Conservation (phyloP, 371 early-diverging fungal genomes). For the Thermomucor indicae-seudaticae region DNA sequence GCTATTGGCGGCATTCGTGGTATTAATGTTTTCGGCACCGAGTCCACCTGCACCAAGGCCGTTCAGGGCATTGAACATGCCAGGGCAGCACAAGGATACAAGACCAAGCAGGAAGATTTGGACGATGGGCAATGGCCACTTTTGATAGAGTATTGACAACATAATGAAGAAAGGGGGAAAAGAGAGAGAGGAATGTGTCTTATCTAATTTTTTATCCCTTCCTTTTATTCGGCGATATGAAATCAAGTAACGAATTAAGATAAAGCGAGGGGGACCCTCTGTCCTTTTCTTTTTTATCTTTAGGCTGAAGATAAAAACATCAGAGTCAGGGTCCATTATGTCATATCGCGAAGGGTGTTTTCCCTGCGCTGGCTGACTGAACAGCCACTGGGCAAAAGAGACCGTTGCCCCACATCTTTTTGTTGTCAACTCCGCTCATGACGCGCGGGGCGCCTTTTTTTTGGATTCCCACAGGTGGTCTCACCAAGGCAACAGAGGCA, state of each 20-base stretch:
- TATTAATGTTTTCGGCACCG: constrained; percentile 47
- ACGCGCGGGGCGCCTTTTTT: too few relatives aligned
- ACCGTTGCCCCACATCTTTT: too few relatives aligned
- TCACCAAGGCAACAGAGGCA: too few relatives aligned
- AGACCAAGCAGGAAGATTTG: constrained; percentile 70
- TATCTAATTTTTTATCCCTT: too few relatives aligned
- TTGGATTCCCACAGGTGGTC: too few relatives aligned
- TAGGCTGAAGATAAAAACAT: background rate
- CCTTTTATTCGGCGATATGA: background rate
- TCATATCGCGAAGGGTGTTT: too few relatives aligned
- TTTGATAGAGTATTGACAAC: background rate
- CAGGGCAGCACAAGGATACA: constrained; percentile 75
- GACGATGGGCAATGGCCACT: constrained; percentile 34
- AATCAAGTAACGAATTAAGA: background rate
- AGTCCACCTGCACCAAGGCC: constrained; percentile 56
- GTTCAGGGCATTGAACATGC: constrained; percentile 60
- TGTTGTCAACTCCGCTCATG: too few relatives aligned
- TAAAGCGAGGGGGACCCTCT: constrained; percentile 1
- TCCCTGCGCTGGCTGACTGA: too few relatives aligned
- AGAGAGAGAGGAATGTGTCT: background rate
- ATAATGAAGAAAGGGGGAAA: too few relatives aligned
- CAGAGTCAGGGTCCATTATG: too few relatives aligned
- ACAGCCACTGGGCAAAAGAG: too few relatives aligned
- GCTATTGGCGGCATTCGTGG: constrained; percentile 64
- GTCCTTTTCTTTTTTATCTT: background rate